These are phyloP conservation scores for Fusarium decemcellulare DNA, from an alignment of 2,329 filamentous ascomycete species.

Conservation along the genomic window DNA sequence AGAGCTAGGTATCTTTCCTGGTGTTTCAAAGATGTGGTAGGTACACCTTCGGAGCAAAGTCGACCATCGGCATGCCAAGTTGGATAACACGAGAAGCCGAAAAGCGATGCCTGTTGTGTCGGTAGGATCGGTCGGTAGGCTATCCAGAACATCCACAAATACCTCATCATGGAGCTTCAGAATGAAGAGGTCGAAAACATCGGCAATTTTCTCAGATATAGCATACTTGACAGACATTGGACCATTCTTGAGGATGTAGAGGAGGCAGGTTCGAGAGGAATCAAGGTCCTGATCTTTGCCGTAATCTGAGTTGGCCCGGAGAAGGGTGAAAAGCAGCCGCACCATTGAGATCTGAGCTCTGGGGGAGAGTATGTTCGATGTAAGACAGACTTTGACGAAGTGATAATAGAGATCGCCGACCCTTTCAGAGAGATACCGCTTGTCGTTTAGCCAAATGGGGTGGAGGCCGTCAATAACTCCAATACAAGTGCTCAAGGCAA, in stretches of 20 bases:
- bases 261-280: slow-evolving; percentile 77
- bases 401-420: slow-evolving; percentile 85
- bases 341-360: slow-evolving; percentile 77
- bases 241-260: slow-evolving; percentile 78
- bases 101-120: slow-evolving; percentile 88
- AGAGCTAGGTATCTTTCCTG: slow-evolving; percentile 78
- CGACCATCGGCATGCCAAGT: slow-evolving; percentile 86
- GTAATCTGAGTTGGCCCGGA: slow-evolving; percentile 78
- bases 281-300: slow-evolving; percentile 71
- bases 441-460: slow-evolving; percentile 72
- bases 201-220: slow-evolving; percentile 77
- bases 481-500: slow-evolving; percentile 76
- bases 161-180: slow-evolving; percentile 87
- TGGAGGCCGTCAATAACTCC: slow-evolving; percentile 77
- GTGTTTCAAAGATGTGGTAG: slow-evolving; percentile 94
- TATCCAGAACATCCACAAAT: slow-evolving; percentile 86
- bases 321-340: slow-evolving; percentile 77
- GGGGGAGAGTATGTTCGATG: slow-evolving; percentile 78
- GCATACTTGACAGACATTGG: slow-evolving; percentile 81
- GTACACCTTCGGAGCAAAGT: slow-evolving; percentile 89
- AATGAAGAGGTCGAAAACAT: slow-evolving; percentile 86
- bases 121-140: slow-evolving; percentile 79
- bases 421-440: slow-evolving; percentile 72
- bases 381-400: slow-evolving; percentile 77
- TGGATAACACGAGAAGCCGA: slow-evolving; percentile 81